Conservation (phyloP, 1,284 basidiomycete species). For the Rhodotorula sp. region DNA sequence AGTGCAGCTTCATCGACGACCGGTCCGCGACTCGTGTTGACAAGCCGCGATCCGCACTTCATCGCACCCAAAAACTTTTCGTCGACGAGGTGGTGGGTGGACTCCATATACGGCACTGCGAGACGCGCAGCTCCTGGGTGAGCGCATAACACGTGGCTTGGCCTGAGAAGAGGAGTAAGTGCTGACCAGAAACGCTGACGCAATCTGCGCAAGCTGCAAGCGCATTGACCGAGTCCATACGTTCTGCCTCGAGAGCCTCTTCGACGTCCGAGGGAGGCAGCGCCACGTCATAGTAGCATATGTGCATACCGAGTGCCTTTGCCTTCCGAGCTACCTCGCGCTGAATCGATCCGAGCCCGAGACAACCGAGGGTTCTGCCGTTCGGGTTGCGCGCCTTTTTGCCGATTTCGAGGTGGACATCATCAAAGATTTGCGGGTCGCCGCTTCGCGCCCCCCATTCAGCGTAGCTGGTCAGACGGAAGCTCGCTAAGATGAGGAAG, state of each 20-base stretch:
- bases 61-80: neutral
- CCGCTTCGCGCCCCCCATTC: constrained; percentile 9
- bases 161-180: neutral
- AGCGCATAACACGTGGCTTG: too few relatives aligned
- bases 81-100: constrained; percentile 14
- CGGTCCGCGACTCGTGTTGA: constrained; percentile 13
- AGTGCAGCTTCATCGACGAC: constrained; percentile 7
- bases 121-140: too few relatives aligned
- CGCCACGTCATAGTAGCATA: constrained; percentile 12
- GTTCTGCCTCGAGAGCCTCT: neutral
- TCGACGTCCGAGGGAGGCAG: neutral
- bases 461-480: constrained; percentile 10
- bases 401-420: constrained; percentile 9
- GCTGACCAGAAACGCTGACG: constrained; percentile 9
- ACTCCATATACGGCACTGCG: constrained; percentile 8
- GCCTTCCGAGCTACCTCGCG: constrained; percentile 9
- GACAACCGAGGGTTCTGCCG: constrained; percentile 2
- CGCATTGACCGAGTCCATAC: constrained; percentile 2
- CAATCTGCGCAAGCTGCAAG: constrained; percentile 3
- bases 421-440: constrained; percentile 1
- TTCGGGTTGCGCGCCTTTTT: constrained; percentile 1
- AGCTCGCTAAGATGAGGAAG: constrained; percentile 10
- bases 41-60: constrained; percentile 1
- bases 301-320: neutral
- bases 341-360: constrained; percentile 16